Evolutionary conservation across 805 yeast species (phyloP), one percentile per base, ranked within the genome.

Genomic region (Yarrowia alimentaria): DNA sequence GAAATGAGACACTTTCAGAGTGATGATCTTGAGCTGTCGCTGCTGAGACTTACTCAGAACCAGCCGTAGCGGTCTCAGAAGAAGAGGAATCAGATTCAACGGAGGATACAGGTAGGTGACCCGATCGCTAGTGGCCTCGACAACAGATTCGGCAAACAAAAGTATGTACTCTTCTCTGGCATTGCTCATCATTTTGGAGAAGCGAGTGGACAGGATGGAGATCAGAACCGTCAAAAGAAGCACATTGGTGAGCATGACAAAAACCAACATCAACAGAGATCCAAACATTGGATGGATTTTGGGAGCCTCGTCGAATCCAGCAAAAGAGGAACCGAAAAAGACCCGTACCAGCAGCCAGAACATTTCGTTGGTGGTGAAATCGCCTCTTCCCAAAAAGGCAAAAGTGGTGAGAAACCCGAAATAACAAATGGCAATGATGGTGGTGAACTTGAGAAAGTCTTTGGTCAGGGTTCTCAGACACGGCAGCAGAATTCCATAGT

Each of bases 341-440:
- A 65, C 67, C 12, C 64, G 54, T 9, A 64, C 54, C 20, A 64
- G 55, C 12, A 64, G 55, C 64, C 65, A 64, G 7, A 62, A 58
- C 66, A 64, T 65, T 19, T 57, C 53, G 18, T 57, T 53, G 21
- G 61, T 56, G 8, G 60, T 49, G 50, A 62, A 64, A 14, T 51
- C 45, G 8, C 56, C 61, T 5, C 67, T 52, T 16, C 68, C 68
- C 10, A 64, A 56, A 33, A 61, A 60, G 5, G 62, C 52, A 52
- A 64, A 64, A 1, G 68, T 64, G 11, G 66, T 60, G n/a, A 64
- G 54, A 35, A 64, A 64, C 4, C 68, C 68, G 29, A 60, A 47
- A 47, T 58, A 64, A 3, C 64, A 51, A 30, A 63, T 61, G 17
- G 63, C 53, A 37, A 64, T 59, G 33, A 57, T 28, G 21, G 57